Base-by-base conservation (phyloP, 768 basidiomycete species). In the Hygrophorus pudorinus region DNA sequence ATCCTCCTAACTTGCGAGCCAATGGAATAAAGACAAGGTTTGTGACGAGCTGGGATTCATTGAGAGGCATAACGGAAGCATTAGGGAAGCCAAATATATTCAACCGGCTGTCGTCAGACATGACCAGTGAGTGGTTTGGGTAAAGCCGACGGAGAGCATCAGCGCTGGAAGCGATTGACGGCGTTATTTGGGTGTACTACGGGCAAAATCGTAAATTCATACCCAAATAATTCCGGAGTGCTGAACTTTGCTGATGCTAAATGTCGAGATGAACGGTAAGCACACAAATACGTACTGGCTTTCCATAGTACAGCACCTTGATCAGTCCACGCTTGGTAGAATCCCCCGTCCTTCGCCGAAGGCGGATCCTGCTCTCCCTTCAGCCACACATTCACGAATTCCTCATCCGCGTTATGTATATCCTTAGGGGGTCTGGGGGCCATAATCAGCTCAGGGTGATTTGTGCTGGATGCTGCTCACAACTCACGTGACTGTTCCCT, bases 111-210 rank as follows among this genome's bases (percentile, higher is more conserved):
- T 78, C 76, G 5, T 60, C 53, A 2, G 80, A 73, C 47, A 72
- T 59, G 6, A 83, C 69, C 20, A 85, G 52, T 20, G 79, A 76
- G 52, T 81, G 68, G 8, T 73, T 70, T 5, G 83, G 80, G 55
- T 85, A 78, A 12, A 81, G 45, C 51, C 66, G 71, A 30, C 68
- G 73, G 31, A 87, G 64, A 31, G 67, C 61, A 47, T 78, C 62
- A 20, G 65, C 56, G 52, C 72, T 61, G 61, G 60, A 48, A 40
- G 36, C 5, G 24, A 12, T 27, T 28, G 16, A 30, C 47, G 20
- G 38, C 31, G 31, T 32, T 8, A 41, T 18, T n/a, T 32, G 17
- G 31, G n/a, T 37, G 34, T 45, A 47, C 27, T 9, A 6, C 13
- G 20, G 32, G 32, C 2, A 29, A 40, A 10, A 2, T 20, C 4